Evolutionary conservation across 2,329 filamentous ascomycete species (phyloP).

Genomic region (Rhinocladiella mackenziei): DNA sequence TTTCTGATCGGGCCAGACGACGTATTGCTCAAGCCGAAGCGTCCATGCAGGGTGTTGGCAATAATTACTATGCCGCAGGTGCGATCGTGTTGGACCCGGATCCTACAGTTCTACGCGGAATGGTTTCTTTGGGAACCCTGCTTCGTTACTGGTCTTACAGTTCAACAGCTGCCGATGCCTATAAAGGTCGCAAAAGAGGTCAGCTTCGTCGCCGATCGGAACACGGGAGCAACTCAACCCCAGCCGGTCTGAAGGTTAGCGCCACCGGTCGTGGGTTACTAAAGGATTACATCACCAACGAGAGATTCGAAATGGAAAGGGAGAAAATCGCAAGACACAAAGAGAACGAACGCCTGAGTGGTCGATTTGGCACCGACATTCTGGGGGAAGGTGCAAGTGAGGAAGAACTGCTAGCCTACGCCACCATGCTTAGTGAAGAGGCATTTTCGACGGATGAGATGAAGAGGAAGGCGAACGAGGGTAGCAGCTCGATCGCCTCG

Average conservation of each 20-base stretch:
- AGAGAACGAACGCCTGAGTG: constrained; percentile 66
- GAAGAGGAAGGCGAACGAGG: constrained; percentile 43
- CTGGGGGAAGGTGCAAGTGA: constrained; percentile 54
- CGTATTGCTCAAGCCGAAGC: constrained; percentile 64
- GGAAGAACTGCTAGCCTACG: constrained; percentile 61
- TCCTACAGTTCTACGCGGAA: constrained; percentile 75
- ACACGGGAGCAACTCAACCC: constrained; percentile 55
- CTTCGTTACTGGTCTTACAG: constrained; percentile 93
- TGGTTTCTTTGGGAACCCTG: constrained; percentile 81
- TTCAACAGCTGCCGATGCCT: constrained; percentile 69
- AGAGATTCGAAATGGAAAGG: constrained; percentile 71
- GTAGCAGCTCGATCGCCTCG: constrained; percentile 36
- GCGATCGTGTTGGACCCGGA: constrained; percentile 86
- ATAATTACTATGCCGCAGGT: constrained; percentile 75
- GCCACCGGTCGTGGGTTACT: constrained; percentile 66
- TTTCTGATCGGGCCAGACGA: constrained; percentile 76
- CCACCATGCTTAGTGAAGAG: constrained; percentile 60
- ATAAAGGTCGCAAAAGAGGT: constrained; percentile 73
- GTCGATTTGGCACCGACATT: constrained; percentile 79
- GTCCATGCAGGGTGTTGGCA: constrained; percentile 63
- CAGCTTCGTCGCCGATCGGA: constrained; percentile 60
- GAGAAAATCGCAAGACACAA: constrained; percentile 65
- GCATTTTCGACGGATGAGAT: constrained; percentile 48
- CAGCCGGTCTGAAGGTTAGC: constrained; percentile 54
- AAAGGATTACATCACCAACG: constrained; percentile 79